These are phyloP conservation scores for Halophytophthora polymorphica DNA, from an alignment of 352 stramenopile genomes.

Conservation along the genomic window DNA sequence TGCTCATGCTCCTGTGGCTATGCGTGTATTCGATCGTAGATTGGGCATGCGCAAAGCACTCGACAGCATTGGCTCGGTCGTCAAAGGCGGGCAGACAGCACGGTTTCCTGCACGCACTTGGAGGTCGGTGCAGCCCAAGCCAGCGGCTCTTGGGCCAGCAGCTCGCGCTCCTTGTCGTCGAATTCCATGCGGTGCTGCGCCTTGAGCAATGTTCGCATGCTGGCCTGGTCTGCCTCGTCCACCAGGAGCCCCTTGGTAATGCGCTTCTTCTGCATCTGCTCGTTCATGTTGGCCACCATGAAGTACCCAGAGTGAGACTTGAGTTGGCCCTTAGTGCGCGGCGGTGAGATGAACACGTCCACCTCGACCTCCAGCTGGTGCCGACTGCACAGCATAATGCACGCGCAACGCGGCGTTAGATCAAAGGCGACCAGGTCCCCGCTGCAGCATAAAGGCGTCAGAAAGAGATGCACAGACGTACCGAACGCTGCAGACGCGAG, in stretches of 20 bases:
- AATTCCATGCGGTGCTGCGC: conserved; percentile 30
- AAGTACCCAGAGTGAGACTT: conserved; percentile 16
- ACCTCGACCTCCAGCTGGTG: conserved; percentile 19
- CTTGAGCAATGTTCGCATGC: conserved; percentile 27
- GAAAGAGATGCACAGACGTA: conserved; percentile 10
- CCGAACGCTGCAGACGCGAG: conserved; percentile 36
- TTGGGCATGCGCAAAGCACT: no score
- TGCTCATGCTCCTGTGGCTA: no score
- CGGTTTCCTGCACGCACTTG: no score
- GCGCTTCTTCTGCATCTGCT: conserved; percentile 15
- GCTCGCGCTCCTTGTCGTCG: conserved; percentile 16
- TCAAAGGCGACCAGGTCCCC: background rate
- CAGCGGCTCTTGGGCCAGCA: background rate
- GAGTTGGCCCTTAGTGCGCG: background rate
- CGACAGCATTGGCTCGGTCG: no score
- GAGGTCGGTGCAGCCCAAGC: no score
- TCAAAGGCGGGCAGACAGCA: no score
- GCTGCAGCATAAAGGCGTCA: background rate
- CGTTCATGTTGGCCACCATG: conserved; percentile 29
- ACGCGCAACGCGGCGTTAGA: background rate
- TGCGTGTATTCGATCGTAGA: no score
- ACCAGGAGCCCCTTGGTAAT: conserved; percentile 22
- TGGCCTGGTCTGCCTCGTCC: conserved; percentile 20
- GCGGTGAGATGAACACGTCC: conserved; percentile 1
- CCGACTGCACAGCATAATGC: conserved; percentile 1